Base-by-base conservation (phyloP, 202 grass and related monocot species). In the Panicum hallii region DNA sequence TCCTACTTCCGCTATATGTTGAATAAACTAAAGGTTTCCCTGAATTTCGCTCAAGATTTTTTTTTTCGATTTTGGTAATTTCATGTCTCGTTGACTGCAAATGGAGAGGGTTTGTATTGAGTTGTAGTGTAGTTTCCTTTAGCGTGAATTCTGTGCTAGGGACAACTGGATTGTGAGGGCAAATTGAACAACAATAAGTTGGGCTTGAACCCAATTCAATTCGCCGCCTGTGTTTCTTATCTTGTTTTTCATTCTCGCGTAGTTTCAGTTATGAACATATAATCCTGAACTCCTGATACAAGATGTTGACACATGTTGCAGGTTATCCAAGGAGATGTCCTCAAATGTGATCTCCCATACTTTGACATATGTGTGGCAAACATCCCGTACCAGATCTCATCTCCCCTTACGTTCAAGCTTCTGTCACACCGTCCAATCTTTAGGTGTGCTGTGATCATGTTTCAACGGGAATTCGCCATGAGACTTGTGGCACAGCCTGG, bases 291-390 rank as follows among this genome's bases (percentile, higher is more conserved):
- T 13, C 48, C 26, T 74, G 41, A 83, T 78, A 44, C 44, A 44
- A 48, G 38, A 17, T 32, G 9, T 67, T 72, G 54, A 46, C 30
- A 60, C 55, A 65, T 70, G 9, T 52, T 82, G 82, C 75, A 99
- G 93, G 88, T 94, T 42, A 94, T 99, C 77, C 91, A 99, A 88
- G 96, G 93, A 84, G 93, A 99, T 73, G 93, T 96, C 4, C 88
- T 99, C n/a, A 96, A 99, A 89, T 95, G 91, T 26, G 93, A 99
- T 70, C 91, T 99, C 11, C 91, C 96, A 0, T 99, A 99, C 81
- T 99, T 99, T 0, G 96, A 94, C 85, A 95, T 99, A 40, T 99
- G 96, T 40, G 93, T 99, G 54, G 93, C 93, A 4, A 99, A 99
- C 66, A 95, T 98, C 58, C 96, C 96, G 3, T 95, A 95, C 74